A percentile compares a stretch with the other conserved stretches of the same genome.
These are phyloP conservation scores for Biscogniauxia sp. DNA, from an alignment of 2,329 filamentous ascomycete genomes.

Conservation along the genomic window DNA sequence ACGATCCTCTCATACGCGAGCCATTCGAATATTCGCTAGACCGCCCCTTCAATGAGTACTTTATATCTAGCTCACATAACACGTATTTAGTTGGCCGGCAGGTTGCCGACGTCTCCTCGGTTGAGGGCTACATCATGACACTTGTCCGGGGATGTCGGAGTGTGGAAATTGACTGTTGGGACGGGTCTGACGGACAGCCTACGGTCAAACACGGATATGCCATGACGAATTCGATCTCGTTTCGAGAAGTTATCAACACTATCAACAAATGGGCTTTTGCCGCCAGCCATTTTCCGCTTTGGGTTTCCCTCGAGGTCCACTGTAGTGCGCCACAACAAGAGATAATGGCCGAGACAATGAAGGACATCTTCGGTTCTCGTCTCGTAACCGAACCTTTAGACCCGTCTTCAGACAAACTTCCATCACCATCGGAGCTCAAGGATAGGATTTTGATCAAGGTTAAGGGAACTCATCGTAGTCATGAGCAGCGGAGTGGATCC, in stretches of 20 bases:
- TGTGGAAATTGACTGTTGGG: constrained; percentile 98
- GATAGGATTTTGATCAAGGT: constrained; percentile 89
- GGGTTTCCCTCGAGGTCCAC: constrained; percentile 94
- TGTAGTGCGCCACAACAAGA: constrained; percentile 81
- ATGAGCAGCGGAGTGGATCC: constrained; percentile 44
- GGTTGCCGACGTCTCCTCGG: constrained; percentile 83
- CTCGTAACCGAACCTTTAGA: constrained; percentile 76
- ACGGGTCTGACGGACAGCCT: constrained; percentile 82
- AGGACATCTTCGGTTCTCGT: constrained; percentile 75
- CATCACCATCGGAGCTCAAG: constrained; percentile 82
- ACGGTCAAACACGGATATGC: constrained; percentile 90
- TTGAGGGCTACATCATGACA: constrained; percentile 90
- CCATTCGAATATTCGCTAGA: constrained; percentile 66
- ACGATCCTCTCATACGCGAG: constrained; percentile 62
- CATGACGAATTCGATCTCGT: constrained; percentile 83
- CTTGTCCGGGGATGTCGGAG: constrained; percentile 88
- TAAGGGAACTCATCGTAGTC: constrained; percentile 67
- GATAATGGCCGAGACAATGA: constrained; percentile 87
- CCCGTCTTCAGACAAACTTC: constrained; percentile 65
- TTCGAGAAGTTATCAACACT: constrained; percentile 86
- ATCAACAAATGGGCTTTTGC: constrained; percentile 94
- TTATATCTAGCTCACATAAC: constrained; percentile 97
- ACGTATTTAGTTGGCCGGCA: constrained; percentile 93
- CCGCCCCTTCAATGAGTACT: constrained; percentile 91
- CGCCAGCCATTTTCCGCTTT: constrained; percentile 82